Evolutionary conservation across 1,284 basidiomycete species (phyloP), one percentile per base, ranked within the genome.

Genomic region (Testicularia cyperi): DNA sequence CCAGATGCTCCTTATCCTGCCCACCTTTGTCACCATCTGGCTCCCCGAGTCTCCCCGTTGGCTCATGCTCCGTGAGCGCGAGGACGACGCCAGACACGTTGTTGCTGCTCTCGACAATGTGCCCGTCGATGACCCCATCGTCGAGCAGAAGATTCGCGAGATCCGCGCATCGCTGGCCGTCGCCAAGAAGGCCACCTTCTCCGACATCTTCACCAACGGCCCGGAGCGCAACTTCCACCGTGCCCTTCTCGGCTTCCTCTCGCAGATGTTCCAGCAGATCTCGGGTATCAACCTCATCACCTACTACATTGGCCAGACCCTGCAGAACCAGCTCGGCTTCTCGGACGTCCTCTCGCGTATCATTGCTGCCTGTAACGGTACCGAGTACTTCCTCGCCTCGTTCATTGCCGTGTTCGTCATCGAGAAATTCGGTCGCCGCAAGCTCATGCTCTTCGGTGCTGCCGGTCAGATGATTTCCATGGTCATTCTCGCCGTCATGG

Each of bases 251-350:
- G 72, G 64, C 16, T 72, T 74, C 39, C 39, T 68, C 13, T 62
- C 57, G 37, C 72, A 75, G 35, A 72, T 72, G 71, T 72, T 70
- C 65, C 72, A 75, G 61, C 72, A 75, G 52, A 69, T 72, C 26
- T 55, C 57, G 14, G 67, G 70, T 55, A 72, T 74, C 45, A 72
- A 72, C 45, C 53, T 73, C 28, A 64, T 70, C 51, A 74, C 72
- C n/a, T 72, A 75, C 49, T 74, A 74, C 52, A 70, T 70, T 22
- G 71, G 67, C n/a, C 62, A 70, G 25, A 69, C 72, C 16, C 71
- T 70, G 26, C 53, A 75, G 44, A 47, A 65, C 25, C 55, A 66
- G 26, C 60, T 75, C 19, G 68, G 68, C 18, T 53, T 74, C 43
- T 52, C 44, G 10, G 48, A 62, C 22, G 26, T 75, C 32, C 46